phyloP scores from a whole-genome alignment of 257 asterid genomes.

The Asclepias syriaca region DNA sequence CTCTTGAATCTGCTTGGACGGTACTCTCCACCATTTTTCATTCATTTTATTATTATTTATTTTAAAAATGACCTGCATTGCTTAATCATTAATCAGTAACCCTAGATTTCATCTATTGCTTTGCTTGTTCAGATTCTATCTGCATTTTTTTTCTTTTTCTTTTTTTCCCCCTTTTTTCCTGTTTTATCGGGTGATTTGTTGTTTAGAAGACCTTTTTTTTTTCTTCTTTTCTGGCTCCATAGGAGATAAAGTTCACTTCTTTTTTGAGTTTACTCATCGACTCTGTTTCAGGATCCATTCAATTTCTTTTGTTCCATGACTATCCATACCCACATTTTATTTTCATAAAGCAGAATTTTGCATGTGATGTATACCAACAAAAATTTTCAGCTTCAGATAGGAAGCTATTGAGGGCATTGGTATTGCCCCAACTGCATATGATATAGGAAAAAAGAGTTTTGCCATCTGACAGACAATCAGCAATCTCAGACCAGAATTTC shows the following conservation, averaged over 20 bases:
- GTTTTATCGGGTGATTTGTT: not conserved
- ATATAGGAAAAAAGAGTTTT: not conserved
- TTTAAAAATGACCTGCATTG: not conserved
- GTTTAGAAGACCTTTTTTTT: not conserved
- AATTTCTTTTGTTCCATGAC: not conserved
- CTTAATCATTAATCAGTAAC: not conserved
- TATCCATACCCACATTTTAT: not conserved
- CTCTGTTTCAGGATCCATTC: not conserved
- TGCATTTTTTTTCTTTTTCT: slow-evolving; percentile 2
- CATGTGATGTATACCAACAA: not conserved
- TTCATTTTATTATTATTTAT: not conserved
- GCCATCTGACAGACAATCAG: not conserved
- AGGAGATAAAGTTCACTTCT: not conserved
- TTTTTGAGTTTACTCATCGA: not conserved
- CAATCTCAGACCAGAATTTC: not conserved
- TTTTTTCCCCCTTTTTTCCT: not conserved
- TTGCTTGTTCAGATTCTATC: not conserved
- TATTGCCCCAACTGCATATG: not conserved
- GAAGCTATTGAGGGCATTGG: not conserved
- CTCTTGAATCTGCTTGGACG: slow-evolving; percentile 51
- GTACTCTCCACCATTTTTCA: slow-evolving; percentile 15
- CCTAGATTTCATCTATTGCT: slow-evolving; percentile 4
- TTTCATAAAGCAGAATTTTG: not conserved
- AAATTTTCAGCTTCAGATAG: not conserved
- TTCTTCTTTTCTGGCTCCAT: not conserved